Evolutionary conservation across 345 rosid species (phyloP), one percentile per base, ranked within the genome.

Genomic region (Eucalyptus tenuipes): DNA sequence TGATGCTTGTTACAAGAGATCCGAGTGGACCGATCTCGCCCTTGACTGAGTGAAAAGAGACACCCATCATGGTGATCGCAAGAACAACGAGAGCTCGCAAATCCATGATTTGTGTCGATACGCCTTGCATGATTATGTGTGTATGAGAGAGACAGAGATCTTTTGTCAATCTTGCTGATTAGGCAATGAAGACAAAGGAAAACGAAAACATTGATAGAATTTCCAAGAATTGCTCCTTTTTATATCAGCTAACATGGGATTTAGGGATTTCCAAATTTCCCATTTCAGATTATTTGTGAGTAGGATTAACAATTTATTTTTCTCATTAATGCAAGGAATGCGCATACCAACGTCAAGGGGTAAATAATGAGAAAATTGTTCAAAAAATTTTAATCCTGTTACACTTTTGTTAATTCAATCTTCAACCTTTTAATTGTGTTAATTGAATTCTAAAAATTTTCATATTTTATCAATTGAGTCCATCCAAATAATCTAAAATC

Each of bases 401-500:
- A 22, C 5, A 53, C 6, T 4, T 22, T 55, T 55, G 13, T 55
- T 24, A 24, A 55, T 24, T 55, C 6, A 55, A 22, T 55, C 0
- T 9, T 55, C 27, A 55, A 24, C 29, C 1, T 55, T 55, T 10
- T 55, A 55, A 55, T 0, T 55, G 27, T 55, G 1, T 9, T 11
- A 55, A 22, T 55, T 55, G 29, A 55, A 24, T 55, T 6, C 5
- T 55, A 24, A 22, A 22, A 22, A 0, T 9, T 4, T 55, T 4
- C 12, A 24, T 22, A 24, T 0, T 55, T 55, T 10, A 8, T 10
- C 61, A 55, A 1, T 55, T 55, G 13, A 24, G 29, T 55, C 0
- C 0, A 1, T 55, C 1, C 1, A 22, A 0, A 0, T 55, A 55
- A 55, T 52, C 0, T 0, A 52, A 52, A 52, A 52, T 18, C 0